Base-by-base conservation (phyloP, 2,329 filamentous ascomycete species). In the Arachnopeziza araneosa region DNA sequence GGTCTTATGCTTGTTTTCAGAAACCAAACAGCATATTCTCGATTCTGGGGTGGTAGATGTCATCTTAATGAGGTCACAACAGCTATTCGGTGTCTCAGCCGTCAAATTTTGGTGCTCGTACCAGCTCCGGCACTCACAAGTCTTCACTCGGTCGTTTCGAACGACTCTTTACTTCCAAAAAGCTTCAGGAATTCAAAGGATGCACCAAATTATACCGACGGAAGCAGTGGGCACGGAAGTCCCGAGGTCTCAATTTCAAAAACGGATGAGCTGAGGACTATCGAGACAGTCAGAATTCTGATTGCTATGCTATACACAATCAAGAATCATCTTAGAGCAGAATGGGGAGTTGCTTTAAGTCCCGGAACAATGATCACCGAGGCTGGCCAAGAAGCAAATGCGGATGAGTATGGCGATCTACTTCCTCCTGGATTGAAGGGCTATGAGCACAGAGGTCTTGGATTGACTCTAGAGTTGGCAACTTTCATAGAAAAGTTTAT, bases 1-100 rank as follows among this genome's bases (percentile, higher is more conserved):
- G 85, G 85, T 67, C 71, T 88, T 50, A 86, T 88, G 79, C 82
- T 88, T 59, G 85, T 88, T 26, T 87, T 88, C 74, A 80, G 85
- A 48, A 87, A 88, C 66, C 78, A 81, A 64, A 87, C 84, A 2
- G 80, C 77, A 51, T 63, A 59, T 23, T 59, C 59, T 9, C 54
- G 63, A 50, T 63, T 86, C 75, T 87, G 84, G 84, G 80, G 80
- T 2, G 83, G 82, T 4, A 75, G 83, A 51, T 81, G 80, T 64
- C 79, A 82, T 64, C 77, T 87, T 58, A 83, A 78, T 12, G 79
- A 78, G 0, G 77, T 86, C 30, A 79, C 79, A 54, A 85, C 84
- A n/a, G 76, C 76, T 49, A 78, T 86, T 17, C 78, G 84, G 58
- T 86, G 86, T 65, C 75, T 88, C 0, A 80, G 82, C 1, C 76